Base-by-base conservation (phyloP, 2,329 filamentous ascomycete species). In the Phaeoacremonium minimum region DNA sequence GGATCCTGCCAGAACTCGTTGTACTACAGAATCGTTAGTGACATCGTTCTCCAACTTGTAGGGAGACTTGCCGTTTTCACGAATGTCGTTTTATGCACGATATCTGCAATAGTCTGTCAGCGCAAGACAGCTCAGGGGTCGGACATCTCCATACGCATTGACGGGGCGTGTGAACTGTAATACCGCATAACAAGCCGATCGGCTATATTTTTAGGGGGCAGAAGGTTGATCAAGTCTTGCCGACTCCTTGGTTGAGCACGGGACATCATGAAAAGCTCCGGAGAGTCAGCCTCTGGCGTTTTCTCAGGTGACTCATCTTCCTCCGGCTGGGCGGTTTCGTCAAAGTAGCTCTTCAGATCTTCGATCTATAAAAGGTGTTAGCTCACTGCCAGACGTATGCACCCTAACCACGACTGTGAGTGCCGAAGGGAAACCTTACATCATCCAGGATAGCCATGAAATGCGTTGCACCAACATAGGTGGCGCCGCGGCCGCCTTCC, bases 381-480 rank as follows among this genome's bases (percentile, higher is more conserved):
- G 35, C 35, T 15, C 15, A n/a, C 4, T 11, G 7, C 4, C 14
- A n/a, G n/a, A n/a, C n/a, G n/a, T n/a, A n/a, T n/a, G n/a, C n/a
- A n/a, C n/a, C n/a, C n/a, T n/a, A n/a, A n/a, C n/a, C n/a, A n/a
- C n/a, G n/a, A n/a, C n/a, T n/a, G n/a, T n/a, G n/a, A n/a, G n/a
- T 19, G 30, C 20, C 28, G 28, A 15, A 30, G 31, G 20, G 13
- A 15, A 15, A 29, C 56, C 68, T 63, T 46, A 78, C 75, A 59
- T 80, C 72, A 48, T 79, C 71, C 9, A 80, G 55, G 53, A 80
- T 77, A 3, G 75, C 75, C 60, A 77, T 71, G 45, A 74, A 77
- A 41, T 80, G 75, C 30, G 75, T 79, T 4, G 74, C 74, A 2
- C 76, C 75, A 5, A 80, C 67, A 44, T 77, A 80, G 5, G 67